Evolutionary conservation across 2,329 filamentous ascomycete genomes (phyloP).

Genomic region (Diaporthe vexans): DNA sequence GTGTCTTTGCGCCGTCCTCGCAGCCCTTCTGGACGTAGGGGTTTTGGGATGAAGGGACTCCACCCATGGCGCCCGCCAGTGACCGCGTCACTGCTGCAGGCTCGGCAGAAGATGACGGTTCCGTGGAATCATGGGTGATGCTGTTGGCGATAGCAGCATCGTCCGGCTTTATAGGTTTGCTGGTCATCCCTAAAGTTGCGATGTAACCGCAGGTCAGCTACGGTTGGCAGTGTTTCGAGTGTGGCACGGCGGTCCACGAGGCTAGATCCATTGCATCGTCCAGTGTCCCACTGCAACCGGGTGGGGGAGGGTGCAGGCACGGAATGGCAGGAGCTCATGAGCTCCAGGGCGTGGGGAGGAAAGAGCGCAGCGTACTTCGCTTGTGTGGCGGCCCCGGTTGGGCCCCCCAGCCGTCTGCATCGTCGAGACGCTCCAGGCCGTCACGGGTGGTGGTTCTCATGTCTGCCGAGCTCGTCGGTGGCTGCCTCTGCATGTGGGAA

Average conservation of each 20-base stretch:
- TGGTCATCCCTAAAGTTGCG: constrained; percentile 19
- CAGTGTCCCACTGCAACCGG: neutral
- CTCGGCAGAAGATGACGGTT: constrained; percentile 10
- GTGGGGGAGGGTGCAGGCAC: constrained; percentile 6
- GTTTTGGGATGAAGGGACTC: neutral
- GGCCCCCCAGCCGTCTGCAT: neutral
- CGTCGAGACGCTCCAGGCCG: neutral
- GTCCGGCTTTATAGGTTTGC: constrained; percentile 5
- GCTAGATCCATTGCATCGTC: neutral
- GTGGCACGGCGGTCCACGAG: neutral
- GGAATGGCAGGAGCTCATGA: too few relatives aligned
- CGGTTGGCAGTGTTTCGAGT: neutral
- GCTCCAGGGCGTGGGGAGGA: neutral
- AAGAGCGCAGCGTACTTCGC: constrained; percentile 30
- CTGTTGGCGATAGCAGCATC: constrained; percentile 5
- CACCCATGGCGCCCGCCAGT: constrained; percentile 17
- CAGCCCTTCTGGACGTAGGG: neutral
- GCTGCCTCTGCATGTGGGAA: neutral
- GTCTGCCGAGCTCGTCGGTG: neutral
- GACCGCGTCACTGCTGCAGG: constrained; percentile 5
- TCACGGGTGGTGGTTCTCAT: constrained; percentile 9
- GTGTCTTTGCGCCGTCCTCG: constrained; percentile 14
- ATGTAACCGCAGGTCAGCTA: constrained; percentile 6
- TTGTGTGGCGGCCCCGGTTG: constrained; percentile 15
- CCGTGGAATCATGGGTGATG: neutral